Base-by-base conservation (phyloP, 257 asterid genomes). In the Echium plantagineum region DNA sequence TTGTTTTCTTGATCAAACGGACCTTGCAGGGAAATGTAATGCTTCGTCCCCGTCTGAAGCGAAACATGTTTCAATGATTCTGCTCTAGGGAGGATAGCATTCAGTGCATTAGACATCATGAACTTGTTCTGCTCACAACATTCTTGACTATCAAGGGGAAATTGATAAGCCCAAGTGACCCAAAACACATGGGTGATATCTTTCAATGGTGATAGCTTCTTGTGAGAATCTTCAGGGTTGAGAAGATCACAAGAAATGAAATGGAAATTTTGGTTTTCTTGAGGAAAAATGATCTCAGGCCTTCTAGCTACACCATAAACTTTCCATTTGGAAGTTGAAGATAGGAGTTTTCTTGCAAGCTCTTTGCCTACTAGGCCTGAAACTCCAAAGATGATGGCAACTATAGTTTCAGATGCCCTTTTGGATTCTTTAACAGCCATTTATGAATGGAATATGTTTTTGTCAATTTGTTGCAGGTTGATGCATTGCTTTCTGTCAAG, bases 321-420 rank as follows among this genome's bases (percentile, higher is more conserved):
- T 71, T 84, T 86, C 97, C 97, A 89, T 20, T 68, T 54, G n/a
- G 63, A 47, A 13, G 61, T 48, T 1, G 84, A 72, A 19, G 49
- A 42, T 10, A 86, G 78, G 0, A 89, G 85, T 67, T 63, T 73
- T 38, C 68, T 71, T 9, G 90, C 94, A 2, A 89, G 79, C 83
- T 89, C 94, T 72, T 63, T 84, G 26, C 97, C 97, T 15, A 89
- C 94, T 12, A 89, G 80, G 16, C 97, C 97, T 0, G 91, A 78
- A 42, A 77, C 90, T 55, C 97, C 97, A 61, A 84, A 89, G 65
- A 89, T 82, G 65, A 78, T 87, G 5, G 95, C 97, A 13, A 79
- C 87, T 53, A 26, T 49, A 6, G 17, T 55, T 63, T 53, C 73
- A 42, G 49, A 42, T 53, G 12, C 46, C 9, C 52, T 55, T 58